Base-by-base conservation (phyloP, 352 stramenopile genomes). In the Globisporangium irregulare region DNA sequence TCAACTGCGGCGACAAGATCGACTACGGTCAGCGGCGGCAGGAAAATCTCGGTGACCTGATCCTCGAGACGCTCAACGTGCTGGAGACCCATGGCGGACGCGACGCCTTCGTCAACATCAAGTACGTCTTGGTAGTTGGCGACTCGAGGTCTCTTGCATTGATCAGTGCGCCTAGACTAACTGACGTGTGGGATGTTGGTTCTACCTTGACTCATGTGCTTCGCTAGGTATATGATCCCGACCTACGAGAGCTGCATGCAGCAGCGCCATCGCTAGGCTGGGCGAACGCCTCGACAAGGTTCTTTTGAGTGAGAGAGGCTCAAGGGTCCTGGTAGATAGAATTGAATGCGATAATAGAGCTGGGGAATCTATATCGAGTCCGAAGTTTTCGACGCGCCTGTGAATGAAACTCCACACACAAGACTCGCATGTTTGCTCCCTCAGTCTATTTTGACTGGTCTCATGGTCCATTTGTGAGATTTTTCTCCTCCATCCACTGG, bases 31-130 rank as follows among this genome's bases (percentile, higher is more conserved):
- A 98, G 71, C 84, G 90, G 36, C 86, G 91, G 32, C 84, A 94
- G 36, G 86, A 95, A 56, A 93, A 97, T 61, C 70, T 98, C 10
- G 93, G 92, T 36, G 89, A 97, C 61, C 74, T 97, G 51, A 95
- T 98, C 66, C 73, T 90, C 25, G 83, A 97, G 61, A 98, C 93
- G 25, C 80, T 98, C 41, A 81, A 96, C 57, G 67, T 97, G n/a
- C 78, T 98, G 29, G 93, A 98, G 67, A 85, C 75, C 54, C 73
- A 87, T 27, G 93, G 93, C 3, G 93, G 93, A 0, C 67, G 84
- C 0, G 86, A 98, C 36, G 93, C 93, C 0, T 98, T 97, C 63
- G 89, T 97, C 69, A 98, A 98, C 76, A 98, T 98, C 69, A 99
- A 99, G 80, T 83, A 64, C 55, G 71, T 75, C 18, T 14, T 12